These are phyloP conservation scores for Penicillium frequentans DNA, from an alignment of 2,329 filamentous ascomycete genomes.

Conservation along the genomic window DNA sequence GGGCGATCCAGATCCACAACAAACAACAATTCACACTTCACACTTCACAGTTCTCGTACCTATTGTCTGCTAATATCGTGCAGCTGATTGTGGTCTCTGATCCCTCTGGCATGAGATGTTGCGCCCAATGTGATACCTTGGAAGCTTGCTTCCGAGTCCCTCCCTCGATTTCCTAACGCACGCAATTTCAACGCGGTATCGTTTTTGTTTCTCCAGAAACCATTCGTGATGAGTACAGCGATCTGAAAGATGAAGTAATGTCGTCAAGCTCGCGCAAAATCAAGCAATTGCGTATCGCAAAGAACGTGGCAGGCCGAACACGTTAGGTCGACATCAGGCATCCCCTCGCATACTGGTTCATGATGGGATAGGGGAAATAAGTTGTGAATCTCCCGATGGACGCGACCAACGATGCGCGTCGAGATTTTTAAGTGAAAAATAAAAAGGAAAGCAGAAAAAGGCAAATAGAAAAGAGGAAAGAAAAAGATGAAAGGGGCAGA, in stretches of 20 bases:
- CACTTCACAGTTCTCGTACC: not conserved
- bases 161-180: not conserved
- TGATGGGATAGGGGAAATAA: conserved; percentile 5
- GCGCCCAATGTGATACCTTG: not conserved
- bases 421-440: not conserved
- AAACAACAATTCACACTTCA: not conserved
- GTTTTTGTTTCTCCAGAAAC: not conserved
- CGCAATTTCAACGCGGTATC: not conserved
- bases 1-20: not conserved
- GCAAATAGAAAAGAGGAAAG: not conserved
- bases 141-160: too few relatives aligned
- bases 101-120: not conserved
- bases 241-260: not conserved
- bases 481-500: not conserved
- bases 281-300: not conserved
- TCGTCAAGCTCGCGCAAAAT: not conserved
- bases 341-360: conserved; percentile 12
- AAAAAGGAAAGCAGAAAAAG: not conserved
- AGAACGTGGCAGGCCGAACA: conserved; percentile 1
- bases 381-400: not conserved
- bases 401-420: not conserved
- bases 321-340: conserved; percentile 7
- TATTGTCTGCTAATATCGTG: not conserved
- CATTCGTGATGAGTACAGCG: not conserved
- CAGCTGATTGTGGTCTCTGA: not conserved